A percentile compares a stretch with the other conserved stretches of the same genome.
Evolutionary conservation across 1,139 yeast species (phyloP).

Genomic region (Blastobotrys aristatus): DNA sequence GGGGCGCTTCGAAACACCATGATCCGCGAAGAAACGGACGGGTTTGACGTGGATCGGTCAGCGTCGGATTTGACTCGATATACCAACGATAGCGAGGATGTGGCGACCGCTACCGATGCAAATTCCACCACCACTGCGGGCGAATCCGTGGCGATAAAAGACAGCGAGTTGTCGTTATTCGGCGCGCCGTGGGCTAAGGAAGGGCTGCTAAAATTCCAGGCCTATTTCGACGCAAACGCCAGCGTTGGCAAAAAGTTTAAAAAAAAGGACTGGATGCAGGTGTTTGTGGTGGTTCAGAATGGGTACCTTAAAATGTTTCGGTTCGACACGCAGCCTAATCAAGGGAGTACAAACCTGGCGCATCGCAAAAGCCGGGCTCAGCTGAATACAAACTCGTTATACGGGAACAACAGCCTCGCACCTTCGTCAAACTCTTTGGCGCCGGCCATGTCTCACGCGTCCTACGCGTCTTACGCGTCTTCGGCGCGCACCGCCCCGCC

Average conservation of each 20-base stretch:
- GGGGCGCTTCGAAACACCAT: slow-evolving; percentile 31
- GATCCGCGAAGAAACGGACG: slow-evolving; percentile 31
- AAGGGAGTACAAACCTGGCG: slow-evolving; percentile 47
- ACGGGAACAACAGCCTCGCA: not conserved
- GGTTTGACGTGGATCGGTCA: slow-evolving; percentile 1
- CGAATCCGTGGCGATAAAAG: slow-evolving; percentile 1
- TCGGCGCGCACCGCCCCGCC: slow-evolving; percentile 3
- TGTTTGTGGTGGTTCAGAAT: slow-evolving; percentile 32
- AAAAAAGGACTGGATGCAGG: slow-evolving; percentile 28
- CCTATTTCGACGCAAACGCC: slow-evolving; percentile 31
- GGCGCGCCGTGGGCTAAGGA: slow-evolving; percentile 82
- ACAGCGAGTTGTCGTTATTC: slow-evolving; percentile 45
- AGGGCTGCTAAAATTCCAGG: slow-evolving; percentile 56
- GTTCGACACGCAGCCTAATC: slow-evolving; percentile 22
- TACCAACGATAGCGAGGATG: slow-evolving; percentile 2
- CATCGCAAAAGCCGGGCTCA: slow-evolving; percentile 50
- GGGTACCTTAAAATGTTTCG: slow-evolving; percentile 34
- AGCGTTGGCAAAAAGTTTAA: slow-evolving; percentile 19
- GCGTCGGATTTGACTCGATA: slow-evolving; percentile 8
- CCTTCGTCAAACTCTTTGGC: not conserved
- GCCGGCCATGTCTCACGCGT: slow-evolving; percentile 1
- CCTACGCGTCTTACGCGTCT: not conserved
- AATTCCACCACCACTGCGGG: slow-evolving; percentile 10
- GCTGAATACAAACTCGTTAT: slow-evolving; percentile 25
- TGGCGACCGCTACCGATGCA: not conserved